Base-by-base conservation (phyloP, 495 filamentous ascomycete species). In the Elaphomyces granulatus region DNA sequence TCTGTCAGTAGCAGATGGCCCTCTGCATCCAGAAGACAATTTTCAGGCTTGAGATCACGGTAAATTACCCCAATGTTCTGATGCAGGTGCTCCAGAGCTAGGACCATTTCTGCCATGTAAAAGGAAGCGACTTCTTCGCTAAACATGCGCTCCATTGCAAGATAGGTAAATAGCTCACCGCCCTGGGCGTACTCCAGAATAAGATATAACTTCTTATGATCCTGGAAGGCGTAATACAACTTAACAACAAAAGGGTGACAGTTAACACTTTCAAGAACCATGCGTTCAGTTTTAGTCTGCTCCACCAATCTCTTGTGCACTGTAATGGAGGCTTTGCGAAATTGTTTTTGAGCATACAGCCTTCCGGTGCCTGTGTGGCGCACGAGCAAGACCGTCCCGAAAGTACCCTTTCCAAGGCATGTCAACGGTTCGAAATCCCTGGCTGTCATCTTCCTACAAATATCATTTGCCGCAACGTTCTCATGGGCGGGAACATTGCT, bases 131-230 rank as follows among this genome's bases (percentile, higher is more conserved):
- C 78, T 23, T 83, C 70, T 60, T 95, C 87, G 8, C 78, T 63
- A 48, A 98, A 94, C 82, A 94, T 94, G 49, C 78, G 79, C 55
- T 94, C 85, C 47, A 82, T 79, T 28, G 75, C 82, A 8, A 98
- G 72, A 47, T 95, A 87, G 12, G 76, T 77, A 57, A 98, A 98
- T 10, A 98, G 68, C 56, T 98, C 90, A 23, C 90, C 90, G 31
- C 90, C 90, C 56, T 94, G 80, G n/a, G 90, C 90, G 55, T 98
- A 98, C 58, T 98, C 88, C 31, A 98, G 76, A 50, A 98, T 96
- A 20, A 98, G 67, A 57, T 98, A 98, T 8, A 98, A 77, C 62
- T 94, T 98, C 66, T 94, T 85, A 45, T 81, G 87, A 58, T 98
- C 92, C 59, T 98, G 90, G 61, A 98, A 98, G 17, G 90, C 90